A percentile compares a stretch with the other conserved stretches of the same genome.
phyloP scores from a whole-genome alignment of 2,329 filamentous ascomycete genomes.

The Penicillium aurantiogriseum region DNA sequence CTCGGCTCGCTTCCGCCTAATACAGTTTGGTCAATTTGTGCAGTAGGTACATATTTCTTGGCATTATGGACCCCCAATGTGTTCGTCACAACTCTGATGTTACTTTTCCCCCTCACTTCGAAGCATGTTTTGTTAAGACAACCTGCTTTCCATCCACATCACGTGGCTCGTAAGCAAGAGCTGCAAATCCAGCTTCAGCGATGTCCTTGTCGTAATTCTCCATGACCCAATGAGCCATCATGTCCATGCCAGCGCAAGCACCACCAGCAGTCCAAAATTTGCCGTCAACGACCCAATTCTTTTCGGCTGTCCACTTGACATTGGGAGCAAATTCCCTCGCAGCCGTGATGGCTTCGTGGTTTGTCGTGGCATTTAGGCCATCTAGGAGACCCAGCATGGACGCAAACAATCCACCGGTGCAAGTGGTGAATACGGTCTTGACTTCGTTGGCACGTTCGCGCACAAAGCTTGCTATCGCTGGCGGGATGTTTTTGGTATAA shows the following conservation, averaged over 20 bases:
- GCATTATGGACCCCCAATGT: background rate
- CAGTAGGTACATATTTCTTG: background rate
- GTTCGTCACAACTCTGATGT: background rate
- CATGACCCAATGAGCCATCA: slow-evolving; percentile 1
- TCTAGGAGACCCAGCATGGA: background rate
- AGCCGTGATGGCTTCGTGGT: background rate
- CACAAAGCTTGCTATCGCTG: background rate
- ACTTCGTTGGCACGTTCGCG: background rate
- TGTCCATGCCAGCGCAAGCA: slow-evolving; percentile 1
- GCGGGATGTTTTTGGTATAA: background rate
- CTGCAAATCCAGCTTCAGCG: background rate
- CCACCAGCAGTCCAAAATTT: slow-evolving; percentile 1
- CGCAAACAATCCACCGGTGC: background rate
- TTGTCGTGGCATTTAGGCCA: background rate
- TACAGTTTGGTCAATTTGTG: background rate
- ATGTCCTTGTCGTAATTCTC: background rate
- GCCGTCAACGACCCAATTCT: background rate
- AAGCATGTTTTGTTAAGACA: background rate
- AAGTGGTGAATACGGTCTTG: background rate
- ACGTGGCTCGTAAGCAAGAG: background rate
- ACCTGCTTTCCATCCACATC: background rate
- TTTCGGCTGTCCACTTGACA: slow-evolving; percentile 1
- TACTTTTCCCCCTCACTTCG: background rate
- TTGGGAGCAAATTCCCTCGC: background rate
- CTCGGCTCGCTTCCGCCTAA: background rate